phyloP scores from a whole-genome alignment of 2,329 filamentous ascomycete genomes.

The Penicillium polonicum region DNA sequence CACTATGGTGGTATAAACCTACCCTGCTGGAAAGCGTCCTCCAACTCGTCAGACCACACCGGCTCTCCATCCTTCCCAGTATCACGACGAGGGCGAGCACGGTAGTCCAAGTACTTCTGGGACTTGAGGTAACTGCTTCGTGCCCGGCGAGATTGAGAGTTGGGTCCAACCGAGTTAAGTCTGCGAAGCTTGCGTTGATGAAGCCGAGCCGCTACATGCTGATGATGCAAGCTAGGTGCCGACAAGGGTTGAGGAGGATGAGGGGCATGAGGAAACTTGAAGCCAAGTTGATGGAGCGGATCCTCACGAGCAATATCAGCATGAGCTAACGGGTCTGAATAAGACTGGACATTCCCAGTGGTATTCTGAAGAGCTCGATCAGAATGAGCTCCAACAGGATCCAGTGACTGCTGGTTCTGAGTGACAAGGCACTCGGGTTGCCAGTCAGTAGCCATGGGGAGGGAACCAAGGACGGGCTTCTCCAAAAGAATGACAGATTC shows the following conservation, averaged over 20 bases:
- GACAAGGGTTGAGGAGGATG: constrained; percentile 30
- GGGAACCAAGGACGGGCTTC: constrained; percentile 35
- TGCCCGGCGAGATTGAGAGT: constrained; percentile 27
- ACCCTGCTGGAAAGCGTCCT: constrained; percentile 52
- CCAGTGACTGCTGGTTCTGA: constrained; percentile 39
- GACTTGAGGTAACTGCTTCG: constrained; percentile 40
- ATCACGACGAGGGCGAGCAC: constrained; percentile 44
- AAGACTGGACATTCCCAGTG: constrained; percentile 46
- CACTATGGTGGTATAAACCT: constrained; percentile 8
- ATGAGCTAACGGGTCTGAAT: constrained; percentile 36
- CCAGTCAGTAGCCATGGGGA: constrained; percentile 43
- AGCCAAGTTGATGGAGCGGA: constrained; percentile 36
- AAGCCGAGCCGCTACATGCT: constrained; percentile 29
- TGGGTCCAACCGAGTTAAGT: constrained; percentile 35
- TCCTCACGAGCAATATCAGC: constrained; percentile 34
- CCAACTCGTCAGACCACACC: constrained; percentile 48
- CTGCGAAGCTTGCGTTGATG: constrained; percentile 39
- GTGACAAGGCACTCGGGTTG: constrained; percentile 41
- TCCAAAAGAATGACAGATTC: constrained; percentile 45
- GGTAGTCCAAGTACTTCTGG: constrained; percentile 47
- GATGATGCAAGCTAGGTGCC: constrained; percentile 27
- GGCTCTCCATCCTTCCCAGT: constrained; percentile 45
- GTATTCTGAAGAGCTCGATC: constrained; percentile 43
- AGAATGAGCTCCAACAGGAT: constrained; percentile 36
- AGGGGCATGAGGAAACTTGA: constrained; percentile 38